A percentile compares a stretch with the other conserved stretches of the same genome.
Evolutionary conservation across 257 asterid species (phyloP).

Genomic region (Ehretia macrophylla): DNA sequence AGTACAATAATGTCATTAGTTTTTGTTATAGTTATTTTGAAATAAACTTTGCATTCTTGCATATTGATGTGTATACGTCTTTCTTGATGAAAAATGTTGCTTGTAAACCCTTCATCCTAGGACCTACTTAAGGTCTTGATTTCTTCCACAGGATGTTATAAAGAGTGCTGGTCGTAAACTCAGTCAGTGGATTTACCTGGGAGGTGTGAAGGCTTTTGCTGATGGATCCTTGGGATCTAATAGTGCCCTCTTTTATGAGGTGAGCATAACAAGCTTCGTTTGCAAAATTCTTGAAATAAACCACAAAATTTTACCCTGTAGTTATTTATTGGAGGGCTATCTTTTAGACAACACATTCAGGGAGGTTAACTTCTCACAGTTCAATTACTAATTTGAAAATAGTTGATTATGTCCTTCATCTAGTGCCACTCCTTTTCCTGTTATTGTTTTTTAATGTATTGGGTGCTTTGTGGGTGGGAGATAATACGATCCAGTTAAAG

Average conservation of each 20-base stretch:
- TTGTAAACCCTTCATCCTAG: neutral
- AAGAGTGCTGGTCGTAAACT: constrained; percentile 52
- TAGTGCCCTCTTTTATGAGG: constrained; percentile 85
- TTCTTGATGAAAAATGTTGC: neutral
- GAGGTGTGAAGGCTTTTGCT: constrained; percentile 88
- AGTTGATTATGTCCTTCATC: neutral
- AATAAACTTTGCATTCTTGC: neutral
- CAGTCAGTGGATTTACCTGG: constrained; percentile 87
- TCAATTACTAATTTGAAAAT: no score
- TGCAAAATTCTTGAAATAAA: neutral
- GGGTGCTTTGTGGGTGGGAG: constrained; percentile 2
- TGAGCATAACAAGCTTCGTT: constrained; percentile 19
- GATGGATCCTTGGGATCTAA: constrained; percentile 98
- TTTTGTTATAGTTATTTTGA: no score
- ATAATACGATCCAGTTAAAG: neutral
- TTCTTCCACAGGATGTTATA: constrained; percentile 47
- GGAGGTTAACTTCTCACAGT: no score
- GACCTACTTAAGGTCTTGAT: neutral
- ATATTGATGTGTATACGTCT: neutral
- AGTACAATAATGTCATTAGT: no score
- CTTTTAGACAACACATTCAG: no score
- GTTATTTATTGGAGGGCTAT: neutral
- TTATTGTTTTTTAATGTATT: neutral
- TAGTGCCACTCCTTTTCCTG: neutral
- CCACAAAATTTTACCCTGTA: neutral